Evolutionary conservation across 1,139 yeast genomes (phyloP).

Genomic region (Williopsis jadinii): DNA sequence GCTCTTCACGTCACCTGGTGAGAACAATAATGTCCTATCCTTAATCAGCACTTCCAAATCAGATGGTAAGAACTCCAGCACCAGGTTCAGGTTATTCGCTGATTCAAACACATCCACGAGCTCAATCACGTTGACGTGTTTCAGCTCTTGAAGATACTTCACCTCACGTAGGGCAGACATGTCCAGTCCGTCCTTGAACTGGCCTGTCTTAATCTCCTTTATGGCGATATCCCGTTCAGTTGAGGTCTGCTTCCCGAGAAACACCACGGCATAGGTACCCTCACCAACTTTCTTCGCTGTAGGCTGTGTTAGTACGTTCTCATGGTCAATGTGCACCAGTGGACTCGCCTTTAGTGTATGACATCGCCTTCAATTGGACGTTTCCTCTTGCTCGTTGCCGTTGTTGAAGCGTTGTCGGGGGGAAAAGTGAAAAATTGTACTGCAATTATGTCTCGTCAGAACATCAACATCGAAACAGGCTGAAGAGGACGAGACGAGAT

Average conservation of each 20-base stretch:
- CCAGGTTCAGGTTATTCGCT: conserved; percentile 67
- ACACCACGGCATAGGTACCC: conserved; percentile 98
- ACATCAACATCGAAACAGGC: too few species aligned
- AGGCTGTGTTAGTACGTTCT: conserved; percentile 1
- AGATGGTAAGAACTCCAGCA: conserved; percentile 84
- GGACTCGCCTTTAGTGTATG: conserved; percentile 1
- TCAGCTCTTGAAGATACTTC: conserved; percentile 81
- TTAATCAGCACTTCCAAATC: conserved; percentile 88
- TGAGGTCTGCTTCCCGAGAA: conserved; percentile 61
- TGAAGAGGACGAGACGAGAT: too few species aligned
- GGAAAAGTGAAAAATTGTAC: too few species aligned
- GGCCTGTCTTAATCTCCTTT: conserved; percentile 91
- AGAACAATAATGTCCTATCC: conserved; percentile 69
- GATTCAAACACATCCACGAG: conserved; percentile 80
- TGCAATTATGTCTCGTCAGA: too few species aligned
- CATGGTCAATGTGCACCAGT: background rate
- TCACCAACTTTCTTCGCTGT: conserved; percentile 78
- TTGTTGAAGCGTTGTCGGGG: too few species aligned
- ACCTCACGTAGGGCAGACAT: conserved; percentile 97
- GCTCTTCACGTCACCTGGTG: conserved; percentile 82
- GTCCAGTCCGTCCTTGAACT: conserved; percentile 92
- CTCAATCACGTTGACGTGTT: conserved; percentile 80
- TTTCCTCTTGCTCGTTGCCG: too few species aligned
- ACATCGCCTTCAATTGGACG: too few species aligned
- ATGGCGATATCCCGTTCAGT: conserved; percentile 71